Conservation (phyloP, 2,329 filamentous ascomycete genomes). For the Alternaria atra region DNA sequence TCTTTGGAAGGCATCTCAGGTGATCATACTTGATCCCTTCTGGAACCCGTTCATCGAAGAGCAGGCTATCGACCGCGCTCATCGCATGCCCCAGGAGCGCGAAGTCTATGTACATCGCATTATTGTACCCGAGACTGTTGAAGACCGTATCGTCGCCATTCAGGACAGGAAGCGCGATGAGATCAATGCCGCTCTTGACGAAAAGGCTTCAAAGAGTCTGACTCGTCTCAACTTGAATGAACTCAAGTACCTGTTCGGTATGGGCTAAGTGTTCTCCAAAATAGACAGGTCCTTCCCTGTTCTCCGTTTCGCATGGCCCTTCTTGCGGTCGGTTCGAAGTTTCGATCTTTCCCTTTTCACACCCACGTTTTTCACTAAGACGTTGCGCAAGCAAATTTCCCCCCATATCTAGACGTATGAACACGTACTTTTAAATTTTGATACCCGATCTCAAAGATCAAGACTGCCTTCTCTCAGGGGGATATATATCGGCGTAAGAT, state of each 20-base stretch:
- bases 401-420: not conserved
- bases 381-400: not conserved
- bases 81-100: conserved; percentile 82
- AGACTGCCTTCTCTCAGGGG: not conserved
- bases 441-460: conserved; percentile 20
- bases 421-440: conserved; percentile 8
- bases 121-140: conserved; percentile 79
- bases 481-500: not conserved
- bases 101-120: conserved; percentile 83
- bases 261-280: conserved; percentile 19
- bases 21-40: conserved; percentile 91
- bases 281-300: not conserved
- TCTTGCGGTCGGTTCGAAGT: not conserved
- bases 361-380: not conserved
- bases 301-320: not conserved
- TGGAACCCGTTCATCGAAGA: conserved; percentile 96
- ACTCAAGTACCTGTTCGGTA: conserved; percentile 74
- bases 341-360: not conserved
- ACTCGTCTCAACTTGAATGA: conserved; percentile 72
- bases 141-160: conserved; percentile 82
- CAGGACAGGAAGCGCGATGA: conserved; percentile 81
- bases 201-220: conserved; percentile 72
- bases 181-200: conserved; percentile 81
- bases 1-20: conserved; percentile 80
- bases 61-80: conserved; percentile 88